A percentile compares a stretch with the other conserved stretches of the same genome.
These are phyloP conservation scores for Penicillium sp. DNA, from an alignment of 2,329 filamentous ascomycete species.

Conservation along the genomic window DNA sequence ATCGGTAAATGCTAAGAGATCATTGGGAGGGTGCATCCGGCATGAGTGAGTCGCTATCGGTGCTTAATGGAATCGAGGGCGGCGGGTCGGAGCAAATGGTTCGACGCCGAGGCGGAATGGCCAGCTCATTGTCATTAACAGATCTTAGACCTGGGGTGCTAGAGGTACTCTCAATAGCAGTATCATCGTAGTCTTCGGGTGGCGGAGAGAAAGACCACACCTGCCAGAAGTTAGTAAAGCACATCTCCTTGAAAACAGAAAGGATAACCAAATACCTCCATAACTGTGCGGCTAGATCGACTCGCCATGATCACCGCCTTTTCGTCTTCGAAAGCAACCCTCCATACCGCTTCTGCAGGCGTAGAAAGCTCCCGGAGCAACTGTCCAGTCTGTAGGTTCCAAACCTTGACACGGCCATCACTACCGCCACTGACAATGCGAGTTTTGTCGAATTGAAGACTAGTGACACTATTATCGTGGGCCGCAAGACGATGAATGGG, in stretches of 20 bases:
- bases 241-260: background rate
- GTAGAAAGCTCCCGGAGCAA: conserved; percentile 86
- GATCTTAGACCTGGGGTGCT: conserved; percentile 33
- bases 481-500: conserved; percentile 92
- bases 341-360: conserved; percentile 92
- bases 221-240: conserved; percentile 47
- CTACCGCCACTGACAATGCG: conserved; percentile 93
- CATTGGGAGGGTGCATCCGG: conserved; percentile 30
- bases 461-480: conserved; percentile 97
- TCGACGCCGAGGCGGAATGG: conserved; percentile 20
- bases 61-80: conserved; percentile 24
- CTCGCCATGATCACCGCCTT: conserved; percentile 96
- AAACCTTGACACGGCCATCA: conserved; percentile 97
- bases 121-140: conserved; percentile 16
- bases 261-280: conserved; percentile 71
- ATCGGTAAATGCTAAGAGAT: conserved; percentile 14
- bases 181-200: conserved; percentile 32
- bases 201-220: conserved; percentile 95
- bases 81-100: conserved; percentile 34
- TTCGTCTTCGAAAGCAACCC: conserved; percentile 96
- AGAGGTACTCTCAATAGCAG: conserved; percentile 32
- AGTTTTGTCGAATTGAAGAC: conserved; percentile 92
- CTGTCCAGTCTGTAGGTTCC: conserved; percentile 89
- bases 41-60: conserved; percentile 36
- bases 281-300: conserved; percentile 78